Evolutionary conservation across 352 stramenopile species (phyloP).

Genomic region (Achlya hypogyna): DNA sequence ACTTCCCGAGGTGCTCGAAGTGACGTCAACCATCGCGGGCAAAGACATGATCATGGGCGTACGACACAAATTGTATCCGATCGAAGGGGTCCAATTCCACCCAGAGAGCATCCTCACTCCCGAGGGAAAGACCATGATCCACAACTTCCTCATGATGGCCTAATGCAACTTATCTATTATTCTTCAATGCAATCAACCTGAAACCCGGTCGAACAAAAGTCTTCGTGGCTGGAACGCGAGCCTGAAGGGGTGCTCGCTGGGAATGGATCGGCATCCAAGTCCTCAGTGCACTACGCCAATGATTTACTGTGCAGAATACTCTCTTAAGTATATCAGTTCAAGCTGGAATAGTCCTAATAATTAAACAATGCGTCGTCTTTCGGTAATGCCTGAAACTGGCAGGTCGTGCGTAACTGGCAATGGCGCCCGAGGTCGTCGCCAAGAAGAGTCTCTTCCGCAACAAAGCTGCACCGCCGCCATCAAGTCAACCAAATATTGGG

Average conservation of each 20-base stretch:
- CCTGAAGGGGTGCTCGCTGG: too few relatives aligned
- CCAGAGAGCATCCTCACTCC: conserved; percentile 82
- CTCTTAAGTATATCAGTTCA: too few relatives aligned
- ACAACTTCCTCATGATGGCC: conserved; percentile 80
- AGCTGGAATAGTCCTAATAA: too few relatives aligned
- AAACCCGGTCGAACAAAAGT: too few relatives aligned
- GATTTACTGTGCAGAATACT: too few relatives aligned
- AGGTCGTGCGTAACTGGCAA: neutral
- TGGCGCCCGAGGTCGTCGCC: neutral
- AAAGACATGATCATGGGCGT: conserved; percentile 86
- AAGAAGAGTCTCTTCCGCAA: conserved; percentile 17
- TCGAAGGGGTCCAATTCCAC: conserved; percentile 86
- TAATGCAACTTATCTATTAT: too few relatives aligned
- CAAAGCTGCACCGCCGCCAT: neutral
- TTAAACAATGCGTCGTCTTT: too few relatives aligned
- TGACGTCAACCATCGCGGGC: conserved; percentile 74
- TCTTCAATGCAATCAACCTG: too few relatives aligned
- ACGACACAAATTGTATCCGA: conserved; percentile 76
- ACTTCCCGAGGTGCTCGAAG: conserved; percentile 59
- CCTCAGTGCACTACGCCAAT: too few relatives aligned
- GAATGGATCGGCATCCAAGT: too few relatives aligned
- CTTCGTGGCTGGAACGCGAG: too few relatives aligned
- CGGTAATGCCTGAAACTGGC: neutral
- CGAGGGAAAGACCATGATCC: conserved; percentile 71
- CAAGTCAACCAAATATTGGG: neutral